Evolutionary conservation across 306 rosid species (phyloP).

Genomic region (Hylodesmum podocarpum): DNA sequence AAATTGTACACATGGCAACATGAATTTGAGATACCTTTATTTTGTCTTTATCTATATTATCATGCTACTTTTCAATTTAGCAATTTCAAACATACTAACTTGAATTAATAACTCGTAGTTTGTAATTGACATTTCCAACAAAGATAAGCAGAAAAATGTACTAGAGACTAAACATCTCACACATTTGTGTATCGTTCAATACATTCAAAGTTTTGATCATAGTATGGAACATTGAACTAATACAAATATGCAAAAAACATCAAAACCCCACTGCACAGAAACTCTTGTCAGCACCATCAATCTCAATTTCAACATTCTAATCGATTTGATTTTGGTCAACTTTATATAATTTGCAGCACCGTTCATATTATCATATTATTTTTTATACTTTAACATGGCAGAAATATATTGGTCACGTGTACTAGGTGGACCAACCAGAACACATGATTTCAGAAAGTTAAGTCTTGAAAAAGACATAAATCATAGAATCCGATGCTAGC

Average conservation of each 20-base stretch:
- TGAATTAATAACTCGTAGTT: not conserved
- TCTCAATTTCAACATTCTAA: not conserved
- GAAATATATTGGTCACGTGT: not conserved
- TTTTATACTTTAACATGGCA: not conserved
- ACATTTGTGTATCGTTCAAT: not conserved
- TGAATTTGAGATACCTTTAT: no score
- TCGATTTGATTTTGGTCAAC: conserved; percentile 6
- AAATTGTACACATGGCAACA: no score
- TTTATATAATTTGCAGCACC: not conserved
- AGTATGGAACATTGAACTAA: not conserved
- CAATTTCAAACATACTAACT: not conserved
- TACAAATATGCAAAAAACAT: not conserved
- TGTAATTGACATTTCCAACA: not conserved
- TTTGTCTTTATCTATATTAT: not conserved
- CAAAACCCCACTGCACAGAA: not conserved
- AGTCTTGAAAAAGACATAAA: conserved; percentile 12
- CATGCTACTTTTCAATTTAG: not conserved
- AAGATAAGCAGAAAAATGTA: no score
- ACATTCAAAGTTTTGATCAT: not conserved
- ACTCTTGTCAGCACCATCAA: not conserved
- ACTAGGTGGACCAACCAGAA: conserved; percentile 30
- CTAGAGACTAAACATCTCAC: not conserved
- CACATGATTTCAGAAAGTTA: not conserved
- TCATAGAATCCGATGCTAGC: conserved; percentile 33
- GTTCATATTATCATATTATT: not conserved